These are phyloP conservation scores for Monilinia polystroma DNA, from an alignment of 2,329 filamentous ascomycete genomes.

Conservation along the genomic window DNA sequence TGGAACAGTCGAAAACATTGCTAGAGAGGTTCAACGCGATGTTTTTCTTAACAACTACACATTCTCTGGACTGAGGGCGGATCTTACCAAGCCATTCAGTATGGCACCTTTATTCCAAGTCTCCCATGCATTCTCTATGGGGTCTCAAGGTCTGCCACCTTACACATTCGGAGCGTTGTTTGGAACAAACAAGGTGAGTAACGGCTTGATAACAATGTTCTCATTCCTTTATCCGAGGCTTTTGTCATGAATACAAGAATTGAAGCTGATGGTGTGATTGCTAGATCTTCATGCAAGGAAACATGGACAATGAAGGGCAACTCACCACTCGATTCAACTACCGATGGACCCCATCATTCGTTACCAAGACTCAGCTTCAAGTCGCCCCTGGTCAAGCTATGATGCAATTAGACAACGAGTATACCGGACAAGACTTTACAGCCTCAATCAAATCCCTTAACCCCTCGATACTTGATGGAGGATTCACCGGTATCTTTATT, in stretches of 20 bases:
- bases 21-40: conserved; percentile 92
- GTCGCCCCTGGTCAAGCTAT: conserved; percentile 79
- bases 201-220: not conserved
- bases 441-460: conserved; percentile 92
- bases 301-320: conserved; percentile 87
- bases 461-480: conserved; percentile 89
- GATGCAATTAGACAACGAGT: conserved; percentile 93
- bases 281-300: conserved; percentile 93
- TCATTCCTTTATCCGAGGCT: not conserved
- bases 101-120: conserved; percentile 93
- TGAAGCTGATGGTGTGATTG: conserved; percentile 29
- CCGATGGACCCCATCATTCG: conserved; percentile 75
- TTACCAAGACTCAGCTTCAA: conserved; percentile 86
- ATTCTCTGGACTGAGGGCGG: conserved; percentile 93
- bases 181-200: conserved; percentile 82
- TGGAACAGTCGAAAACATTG: conserved; percentile 84
- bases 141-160: conserved; percentile 82
- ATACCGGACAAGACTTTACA: conserved; percentile 88
- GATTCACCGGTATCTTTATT: conserved; percentile 91
- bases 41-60: conserved; percentile 95
- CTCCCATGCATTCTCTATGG: conserved; percentile 94
- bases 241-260: not conserved
- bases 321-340: conserved; percentile 91
- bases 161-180: conserved; percentile 95
- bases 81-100: conserved; percentile 95